These are phyloP conservation scores for Pseudogymnoascus sp. DNA, from an alignment of 2,329 filamentous ascomycete species.

Conservation along the genomic window DNA sequence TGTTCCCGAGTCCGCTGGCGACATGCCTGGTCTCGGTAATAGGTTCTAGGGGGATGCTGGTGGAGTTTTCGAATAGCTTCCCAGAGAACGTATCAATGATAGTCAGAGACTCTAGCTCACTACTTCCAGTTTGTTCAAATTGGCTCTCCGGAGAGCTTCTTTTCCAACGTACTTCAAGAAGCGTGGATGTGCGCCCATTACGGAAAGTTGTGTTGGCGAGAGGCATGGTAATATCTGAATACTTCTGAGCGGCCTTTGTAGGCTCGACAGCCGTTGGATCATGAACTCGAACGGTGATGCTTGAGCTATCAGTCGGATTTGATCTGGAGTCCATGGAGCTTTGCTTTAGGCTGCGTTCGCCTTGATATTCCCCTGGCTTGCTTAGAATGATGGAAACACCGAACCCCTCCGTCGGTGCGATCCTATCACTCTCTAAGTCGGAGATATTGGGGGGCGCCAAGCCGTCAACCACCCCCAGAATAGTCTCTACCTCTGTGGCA, in stretches of 20 bases:
- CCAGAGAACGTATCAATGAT: slow-evolving; percentile 2
- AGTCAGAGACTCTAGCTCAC: neutral
- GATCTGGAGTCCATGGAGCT: neutral
- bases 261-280: slow-evolving; percentile 9
- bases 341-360: slow-evolving; percentile 32
- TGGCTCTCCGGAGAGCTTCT: slow-evolving; percentile 13
- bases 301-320: slow-evolving; percentile 14
- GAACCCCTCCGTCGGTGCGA: slow-evolving; percentile 34
- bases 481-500: slow-evolving; percentile 35
- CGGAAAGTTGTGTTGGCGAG: slow-evolving; percentile 72
- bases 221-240: slow-evolving; percentile 45
- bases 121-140: neutral
- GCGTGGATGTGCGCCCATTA: slow-evolving; percentile 54
- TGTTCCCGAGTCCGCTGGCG: slow-evolving; percentile 65
- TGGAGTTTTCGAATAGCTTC: neutral
- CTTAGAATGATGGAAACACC: slow-evolving; percentile 41
- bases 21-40: slow-evolving; percentile 37
- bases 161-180: slow-evolving; percentile 39
- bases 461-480: slow-evolving; percentile 49
- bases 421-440: neutral
- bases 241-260: neutral
- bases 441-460: slow-evolving; percentile 31
- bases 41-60: neutral
- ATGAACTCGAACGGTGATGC: slow-evolving; percentile 18
- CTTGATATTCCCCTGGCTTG: slow-evolving; percentile 35